Base-by-base conservation (phyloP, 75 land plant species). In the Pseudotsuga menziesii region DNA sequence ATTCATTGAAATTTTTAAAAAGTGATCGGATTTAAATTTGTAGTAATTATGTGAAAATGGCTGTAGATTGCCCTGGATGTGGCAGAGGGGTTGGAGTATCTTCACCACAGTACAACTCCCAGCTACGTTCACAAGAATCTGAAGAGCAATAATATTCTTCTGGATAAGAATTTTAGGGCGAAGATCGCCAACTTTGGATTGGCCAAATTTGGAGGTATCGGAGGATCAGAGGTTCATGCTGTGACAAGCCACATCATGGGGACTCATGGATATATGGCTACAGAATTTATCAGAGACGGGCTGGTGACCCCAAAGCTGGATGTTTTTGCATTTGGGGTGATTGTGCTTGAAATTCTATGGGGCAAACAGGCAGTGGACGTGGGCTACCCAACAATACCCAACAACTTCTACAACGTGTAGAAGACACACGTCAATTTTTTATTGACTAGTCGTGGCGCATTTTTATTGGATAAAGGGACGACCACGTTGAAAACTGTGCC, bases 101-200 rank as follows among this genome's bases (percentile, higher is more conserved):
- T 96, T 78, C 99, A 96, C 74, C 89, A 96, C 75, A 90, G 93
- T 85, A 93, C 94, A 0, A 79, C 85, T 22, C 97, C 94, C 0
- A 80, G 88, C 29, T 93, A 87, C 36, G 99, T 96, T 17, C 99
- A 96, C 81, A 93, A 92, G 75, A 94, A 96, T 78, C 76, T 96
- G 81, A 94, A 92, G 80, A 90, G 84, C 89, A 86, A 89, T 88
- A 96, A 96, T 85, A 91, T 96, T 35, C 91, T 96, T 25, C 77
- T 96, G 55, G 94, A 96, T 78, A 72, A 70, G 22, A 80, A 71
- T 32, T 80, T 96, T 83, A 80, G 94, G 8, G 99, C 93, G 57
- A 96, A 96, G 76, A 82, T 96, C 41, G 97, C 99, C 62, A 94
- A 96, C 78, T 96, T 96, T 63, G 97, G 94, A 4, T 83, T 96